These are phyloP conservation scores for Paramecium sonneborni DNA, from an alignment of 73 alveolate genomes.

Conservation along the genomic window DNA sequence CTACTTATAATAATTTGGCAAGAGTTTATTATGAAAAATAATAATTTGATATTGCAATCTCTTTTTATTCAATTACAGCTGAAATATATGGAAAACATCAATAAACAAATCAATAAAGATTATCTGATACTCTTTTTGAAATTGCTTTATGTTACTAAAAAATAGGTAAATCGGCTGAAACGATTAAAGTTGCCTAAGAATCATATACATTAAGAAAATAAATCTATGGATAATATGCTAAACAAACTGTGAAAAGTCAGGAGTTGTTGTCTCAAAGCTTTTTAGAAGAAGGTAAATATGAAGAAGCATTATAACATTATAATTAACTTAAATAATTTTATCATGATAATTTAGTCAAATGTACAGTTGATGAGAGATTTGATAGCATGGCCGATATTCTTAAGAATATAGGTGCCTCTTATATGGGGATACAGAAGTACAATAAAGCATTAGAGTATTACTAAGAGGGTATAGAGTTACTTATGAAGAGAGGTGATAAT, in stretches of 20 bases:
- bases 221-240: constrained; percentile 17
- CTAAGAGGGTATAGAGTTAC: not conserved
- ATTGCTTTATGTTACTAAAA: constrained; percentile 1
- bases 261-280: not conserved
- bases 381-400: constrained; percentile 35
- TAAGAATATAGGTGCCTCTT: not conserved
- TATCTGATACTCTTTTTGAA: constrained; percentile 44
- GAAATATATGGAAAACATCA: constrained; percentile 18
- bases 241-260: not conserved
- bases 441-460: not conserved
- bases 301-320: constrained; percentile 1
- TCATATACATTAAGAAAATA: not conserved
- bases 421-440: not conserved
- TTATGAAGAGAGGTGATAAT: not conserved
- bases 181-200: not conserved
- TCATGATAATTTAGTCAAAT: not conserved
- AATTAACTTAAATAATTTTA: not conserved
- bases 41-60: constrained; percentile 36
- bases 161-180: constrained; percentile 18
- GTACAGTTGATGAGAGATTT: constrained; percentile 20
- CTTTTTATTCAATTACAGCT: constrained; percentile 23
- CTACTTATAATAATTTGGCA: constrained; percentile 42
- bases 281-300: not conserved
- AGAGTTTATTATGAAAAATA: constrained; percentile 19
- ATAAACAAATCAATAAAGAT: not conserved